Evolutionary conservation across 1,284 basidiomycete species (phyloP).

Genomic region (Stereum hirsutum): DNA sequence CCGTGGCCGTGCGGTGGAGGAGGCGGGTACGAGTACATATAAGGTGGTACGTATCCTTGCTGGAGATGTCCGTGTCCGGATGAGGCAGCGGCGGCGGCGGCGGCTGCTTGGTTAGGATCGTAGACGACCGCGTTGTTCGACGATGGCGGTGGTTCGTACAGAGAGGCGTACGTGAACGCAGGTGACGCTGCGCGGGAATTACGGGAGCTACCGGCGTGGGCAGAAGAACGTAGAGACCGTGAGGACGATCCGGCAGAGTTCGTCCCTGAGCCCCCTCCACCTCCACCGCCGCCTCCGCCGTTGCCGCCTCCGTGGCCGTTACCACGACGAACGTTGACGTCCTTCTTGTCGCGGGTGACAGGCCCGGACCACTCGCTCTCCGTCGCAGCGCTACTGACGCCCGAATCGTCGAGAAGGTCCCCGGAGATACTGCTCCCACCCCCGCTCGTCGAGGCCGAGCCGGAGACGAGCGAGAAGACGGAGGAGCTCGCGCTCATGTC

Average conservation of each 20-base stretch:
- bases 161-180: slow-evolving; percentile 57
- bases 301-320: too few relatives aligned
- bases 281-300: too few relatives aligned
- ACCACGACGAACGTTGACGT: too few relatives aligned
- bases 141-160: slow-evolving; percentile 52
- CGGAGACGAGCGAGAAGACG: slow-evolving; percentile 56
- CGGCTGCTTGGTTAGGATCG: slow-evolving; percentile 35
- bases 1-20: slow-evolving; percentile 8
- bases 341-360: slow-evolving; percentile 42
- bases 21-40: slow-evolving; percentile 25
- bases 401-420: slow-evolving; percentile 46
- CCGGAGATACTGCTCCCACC: slow-evolving; percentile 46
- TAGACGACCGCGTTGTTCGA: slow-evolving; percentile 30
- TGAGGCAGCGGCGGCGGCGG: slow-evolving; percentile 24
- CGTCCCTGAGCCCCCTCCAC: slow-evolving; percentile 26
- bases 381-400: slow-evolving; percentile 57
- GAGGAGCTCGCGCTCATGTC: slow-evolving; percentile 71
- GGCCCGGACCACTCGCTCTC: slow-evolving; percentile 75
- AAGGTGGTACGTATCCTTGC: slow-evolving; percentile 25
- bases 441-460: slow-evolving; percentile 51
- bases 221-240: slow-evolving; percentile 43
- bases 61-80: slow-evolving; percentile 18
- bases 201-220: slow-evolving; percentile 45
- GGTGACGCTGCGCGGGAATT: slow-evolving; percentile 66
- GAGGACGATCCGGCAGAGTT: slow-evolving; percentile 44